Base-by-base conservation (phyloP, 345 rosid species). In the Passiflora organensis region DNA sequence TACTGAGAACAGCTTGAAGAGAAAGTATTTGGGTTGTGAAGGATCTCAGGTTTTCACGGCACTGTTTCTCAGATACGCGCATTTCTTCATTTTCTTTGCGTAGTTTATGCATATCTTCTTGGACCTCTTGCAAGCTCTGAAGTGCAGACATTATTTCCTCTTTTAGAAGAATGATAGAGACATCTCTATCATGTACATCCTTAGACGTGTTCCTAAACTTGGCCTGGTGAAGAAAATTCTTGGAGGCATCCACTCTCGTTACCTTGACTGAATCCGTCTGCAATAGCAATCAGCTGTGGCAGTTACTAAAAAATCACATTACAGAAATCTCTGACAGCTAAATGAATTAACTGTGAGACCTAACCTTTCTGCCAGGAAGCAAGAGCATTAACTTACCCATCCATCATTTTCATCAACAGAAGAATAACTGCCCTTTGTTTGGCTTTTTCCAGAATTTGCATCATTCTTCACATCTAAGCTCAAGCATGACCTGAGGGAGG, bases 111-210 rank as follows among this genome's bases (percentile, higher is more conserved):
- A 91, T 80, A 68, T 87, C 89, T 73, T 63, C 53, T 66, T 78
- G 81, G 62, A 87, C 80, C 53, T 83, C 87, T 66, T 80, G 78
- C 64, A 91, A 72, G 69, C 89, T 79, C 65, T 60, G 76, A 56
- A 87, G 74, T 19, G 97, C 96, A 66, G 78, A 83, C 69, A 78
- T 88, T 58, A 85, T 72, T 80, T 87, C 97, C 73, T 62, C 67
- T 75, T 70, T 87, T 63, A 91, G 72, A 75, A 85, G 81, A 65
- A 69, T 55, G 64, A 85, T 66, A 55, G 85, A 75, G 60, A 67
- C 52, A 55, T 82, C 86, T 77, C 82, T 80, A 59, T 68, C 74
- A 48, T 57, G 43, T 54, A 58, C 48, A 58, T 67, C 57, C 37
- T 66, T 67, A 58, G 58, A 57, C 45, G 60, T 53, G 25, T 56